A percentile compares a stretch with the other conserved stretches of the same genome.
These are phyloP conservation scores for Neofusicoccum laricinum DNA, from an alignment of 2,329 filamentous ascomycete species.

Conservation along the genomic window DNA sequence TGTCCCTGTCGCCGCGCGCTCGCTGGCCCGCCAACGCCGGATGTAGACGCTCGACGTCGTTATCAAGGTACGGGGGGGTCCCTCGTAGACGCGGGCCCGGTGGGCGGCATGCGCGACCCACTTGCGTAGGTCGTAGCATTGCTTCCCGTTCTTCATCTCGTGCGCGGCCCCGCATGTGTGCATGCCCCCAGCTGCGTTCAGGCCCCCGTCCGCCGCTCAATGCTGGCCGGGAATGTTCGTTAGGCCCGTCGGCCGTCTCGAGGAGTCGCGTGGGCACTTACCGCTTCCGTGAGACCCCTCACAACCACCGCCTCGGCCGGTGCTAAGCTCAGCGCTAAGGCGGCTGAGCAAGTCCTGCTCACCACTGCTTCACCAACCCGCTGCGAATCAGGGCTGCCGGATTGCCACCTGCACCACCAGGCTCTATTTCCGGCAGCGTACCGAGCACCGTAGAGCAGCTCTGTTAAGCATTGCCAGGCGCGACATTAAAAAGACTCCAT, in stretches of 20 bases:
- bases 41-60: too few relatives aligned
- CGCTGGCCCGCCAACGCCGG: not conserved
- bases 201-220: not conserved
- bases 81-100: too few relatives aligned
- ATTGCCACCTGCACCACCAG: too few relatives aligned
- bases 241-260: not conserved
- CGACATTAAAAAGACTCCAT: too few relatives aligned
- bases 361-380: not conserved
- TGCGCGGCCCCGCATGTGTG: not conserved
- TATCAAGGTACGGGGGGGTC: too few relatives aligned
- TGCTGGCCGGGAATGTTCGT: not conserved
- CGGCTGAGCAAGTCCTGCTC: not conserved
- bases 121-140: not conserved
- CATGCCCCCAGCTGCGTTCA: not conserved
- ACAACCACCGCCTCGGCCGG: too few relatives aligned
- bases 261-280: conserved; percentile 7
- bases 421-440: not conserved
- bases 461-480: too few relatives aligned
- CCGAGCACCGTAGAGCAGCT: not conserved
- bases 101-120: not conserved
- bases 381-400: not conserved
- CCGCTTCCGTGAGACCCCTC: conserved; percentile 3
- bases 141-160: not conserved
- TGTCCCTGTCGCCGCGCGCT: not conserved
- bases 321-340: not conserved